Percentiles rank a stretch among this genome's conserved stretches.
These are phyloP conservation scores for Fraxinus quadrangulata DNA, from an alignment of 257 asterid genomes.

Conservation along the genomic window DNA sequence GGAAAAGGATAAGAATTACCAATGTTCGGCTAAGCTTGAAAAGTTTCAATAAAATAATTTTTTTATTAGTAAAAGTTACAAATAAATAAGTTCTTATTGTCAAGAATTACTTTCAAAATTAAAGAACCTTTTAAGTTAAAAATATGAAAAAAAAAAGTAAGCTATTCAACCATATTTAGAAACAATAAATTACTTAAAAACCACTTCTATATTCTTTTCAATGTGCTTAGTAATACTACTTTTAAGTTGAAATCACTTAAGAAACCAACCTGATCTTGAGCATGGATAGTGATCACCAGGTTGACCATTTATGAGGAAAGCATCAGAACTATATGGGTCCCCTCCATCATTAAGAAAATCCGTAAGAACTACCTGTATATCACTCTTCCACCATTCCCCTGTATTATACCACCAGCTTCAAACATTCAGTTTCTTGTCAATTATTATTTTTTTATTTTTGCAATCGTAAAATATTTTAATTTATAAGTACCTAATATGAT, in stretches of 20 bases:
- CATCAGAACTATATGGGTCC: conserved; percentile 37
- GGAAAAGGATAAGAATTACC: not conserved
- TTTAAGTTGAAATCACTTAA: not conserved
- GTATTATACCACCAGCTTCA: not conserved
- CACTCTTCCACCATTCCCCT: conserved; percentile 48
- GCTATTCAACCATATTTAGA: not conserved
- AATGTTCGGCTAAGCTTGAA: not conserved
- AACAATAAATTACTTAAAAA: too few relatives aligned
- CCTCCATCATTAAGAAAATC: conserved; percentile 33
- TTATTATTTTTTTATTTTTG: not conserved
- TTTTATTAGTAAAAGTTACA: too few relatives aligned
- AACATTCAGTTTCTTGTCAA: not conserved
- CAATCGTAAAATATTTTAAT: not conserved
- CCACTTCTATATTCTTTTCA: not conserved
- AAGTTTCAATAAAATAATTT: not conserved
- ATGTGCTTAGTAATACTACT: too few relatives aligned
- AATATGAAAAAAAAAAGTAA: not conserved
- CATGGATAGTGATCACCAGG: conserved; percentile 51
- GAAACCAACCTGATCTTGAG: conserved; percentile 35
- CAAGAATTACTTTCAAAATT: not conserved
- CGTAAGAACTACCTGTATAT: conserved; percentile 21
- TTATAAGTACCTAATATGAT: conserved; percentile 39
- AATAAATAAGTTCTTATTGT: too few relatives aligned
- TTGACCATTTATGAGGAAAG: conserved; percentile 51
- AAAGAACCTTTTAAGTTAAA: not conserved